These are phyloP conservation scores for Corrigiola litoralis DNA, from an alignment of 179 eudicot species.

Conservation along the genomic window DNA sequence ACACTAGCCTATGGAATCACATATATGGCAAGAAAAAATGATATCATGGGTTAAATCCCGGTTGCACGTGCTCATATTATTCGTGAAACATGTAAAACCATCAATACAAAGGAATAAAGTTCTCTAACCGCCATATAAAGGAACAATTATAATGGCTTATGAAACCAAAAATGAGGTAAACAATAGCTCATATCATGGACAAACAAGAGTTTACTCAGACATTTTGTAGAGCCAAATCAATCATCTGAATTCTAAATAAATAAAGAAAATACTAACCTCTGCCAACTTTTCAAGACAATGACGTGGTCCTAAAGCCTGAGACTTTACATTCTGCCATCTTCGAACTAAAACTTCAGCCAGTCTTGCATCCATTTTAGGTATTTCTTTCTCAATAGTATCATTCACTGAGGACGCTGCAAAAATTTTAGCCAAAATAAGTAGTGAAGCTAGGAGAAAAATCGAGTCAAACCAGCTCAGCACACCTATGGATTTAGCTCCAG, in stretches of 20 bases:
- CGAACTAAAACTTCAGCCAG: constrained; percentile 77
- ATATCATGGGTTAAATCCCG: no score
- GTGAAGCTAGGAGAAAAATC: background rate
- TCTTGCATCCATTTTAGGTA: constrained; percentile 89
- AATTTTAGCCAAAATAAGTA: background rate
- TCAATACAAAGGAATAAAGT: no score
- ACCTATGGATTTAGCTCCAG: background rate
- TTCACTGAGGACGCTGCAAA: constrained; percentile 35
- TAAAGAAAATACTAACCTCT: constrained; percentile 45
- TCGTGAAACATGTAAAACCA: no score
- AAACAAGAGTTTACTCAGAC: no score
- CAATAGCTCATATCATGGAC: no score
- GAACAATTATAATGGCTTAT: no score
- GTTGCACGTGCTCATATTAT: no score
- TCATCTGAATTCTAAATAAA: background rate
- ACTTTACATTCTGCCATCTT: constrained; percentile 81
- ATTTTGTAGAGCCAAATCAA: no score
- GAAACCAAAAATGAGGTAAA: no score
- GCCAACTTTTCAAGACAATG: constrained; percentile 68
- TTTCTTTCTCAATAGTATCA: constrained; percentile 39
- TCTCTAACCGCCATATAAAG: no score
- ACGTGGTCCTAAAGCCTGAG: constrained; percentile 80
- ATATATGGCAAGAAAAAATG: no score
- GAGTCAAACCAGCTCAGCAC: background rate
- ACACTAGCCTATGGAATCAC: no score